Base-by-base conservation (phyloP, 768 basidiomycete species). In the Tubosaeta sp. region DNA sequence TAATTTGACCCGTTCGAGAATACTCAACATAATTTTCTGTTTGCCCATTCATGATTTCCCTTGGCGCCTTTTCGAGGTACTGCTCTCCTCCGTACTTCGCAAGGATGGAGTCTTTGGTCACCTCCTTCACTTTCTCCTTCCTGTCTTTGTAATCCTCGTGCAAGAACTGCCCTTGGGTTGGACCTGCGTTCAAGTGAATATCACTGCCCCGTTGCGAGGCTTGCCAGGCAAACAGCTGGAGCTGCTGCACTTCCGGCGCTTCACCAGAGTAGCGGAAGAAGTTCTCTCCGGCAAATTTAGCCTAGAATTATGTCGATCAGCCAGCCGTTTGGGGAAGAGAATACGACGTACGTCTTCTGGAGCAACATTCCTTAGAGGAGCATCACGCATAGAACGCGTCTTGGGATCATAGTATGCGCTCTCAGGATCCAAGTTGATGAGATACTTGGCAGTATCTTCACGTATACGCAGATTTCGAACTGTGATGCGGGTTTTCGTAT, bases 331-430 rank as follows among this genome's bases (percentile, higher is more conserved):
- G 34, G 50, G 37, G 10, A 32, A 52, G 3, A 22, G 22, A 46
- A 46, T 12, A 22, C 6, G 34, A 73, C 88, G 46, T 65, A 95
- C 94, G 63, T 98, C 95, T 70, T 95, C 93, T n/a, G 90, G 73
- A 6, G 84, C 76, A 25, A 90, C 74, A 59, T 83, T 81, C 66
- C 81, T 83, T 13, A 85, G 54, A 0, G 95, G 97, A 38, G 95
- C 95, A 64, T 99, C 97, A 71, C 97, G 88, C 97, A 99, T 99
- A 7, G 95, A 97, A 64, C 97, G 86, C 12, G 97, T 98, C 75
- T 99, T 99, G 43, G 97, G 97, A 65, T 99, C 97, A 66, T 99
- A 99, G 74, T 98, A 97, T 9, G 97, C 97, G 62, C 90, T 93
- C 0, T 91, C 86, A 1, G 88, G 88, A 69, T 98, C 94, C 68